phyloP scores from a whole-genome alignment of 306 rosid genomes.

The Mimosa pudica region DNA sequence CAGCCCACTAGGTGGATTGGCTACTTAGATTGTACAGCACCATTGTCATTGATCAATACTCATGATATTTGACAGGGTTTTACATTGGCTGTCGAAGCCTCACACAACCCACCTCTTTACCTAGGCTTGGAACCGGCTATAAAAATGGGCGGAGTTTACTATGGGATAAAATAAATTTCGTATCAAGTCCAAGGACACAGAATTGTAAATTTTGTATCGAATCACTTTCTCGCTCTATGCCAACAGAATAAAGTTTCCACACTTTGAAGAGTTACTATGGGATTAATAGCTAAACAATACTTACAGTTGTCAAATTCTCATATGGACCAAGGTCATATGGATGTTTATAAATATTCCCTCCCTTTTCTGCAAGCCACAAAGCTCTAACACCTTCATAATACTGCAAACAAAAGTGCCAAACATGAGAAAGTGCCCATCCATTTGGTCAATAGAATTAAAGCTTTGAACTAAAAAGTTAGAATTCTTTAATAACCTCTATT shows the following conservation, averaged over 20 bases:
- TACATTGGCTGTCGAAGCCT: too few species aligned
- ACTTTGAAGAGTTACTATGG: neutral
- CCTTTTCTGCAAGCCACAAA: slow-evolving; percentile 96
- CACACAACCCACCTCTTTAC: too few species aligned
- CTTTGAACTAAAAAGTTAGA: slow-evolving; percentile 30
- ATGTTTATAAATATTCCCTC: slow-evolving; percentile 83
- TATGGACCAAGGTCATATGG: slow-evolving; percentile 93
- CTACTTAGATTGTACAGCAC: too few species aligned
- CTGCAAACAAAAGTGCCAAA: slow-evolving; percentile 51
- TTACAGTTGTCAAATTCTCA: slow-evolving; percentile 81
- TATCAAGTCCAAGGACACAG: too few species aligned
- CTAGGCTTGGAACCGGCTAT: too few species aligned
- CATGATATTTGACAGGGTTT: too few species aligned
- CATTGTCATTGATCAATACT: too few species aligned
- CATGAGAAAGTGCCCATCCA: slow-evolving; percentile 31
- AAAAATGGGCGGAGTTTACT: too few species aligned
- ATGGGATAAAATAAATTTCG: too few species aligned
- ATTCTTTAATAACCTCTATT: slow-evolving; percentile 68
- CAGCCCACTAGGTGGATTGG: too few species aligned
- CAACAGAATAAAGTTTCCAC: slow-evolving; percentile 10
- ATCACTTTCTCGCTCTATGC: slow-evolving; percentile 14
- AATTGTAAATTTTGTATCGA: neutral
- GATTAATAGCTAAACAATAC: slow-evolving; percentile 7
- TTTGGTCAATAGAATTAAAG: slow-evolving; percentile 31
- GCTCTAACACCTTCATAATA: slow-evolving; percentile 96